phyloP scores from a whole-genome alignment of 495 filamentous ascomycete genomes.

The Penicillium chermesinum region DNA sequence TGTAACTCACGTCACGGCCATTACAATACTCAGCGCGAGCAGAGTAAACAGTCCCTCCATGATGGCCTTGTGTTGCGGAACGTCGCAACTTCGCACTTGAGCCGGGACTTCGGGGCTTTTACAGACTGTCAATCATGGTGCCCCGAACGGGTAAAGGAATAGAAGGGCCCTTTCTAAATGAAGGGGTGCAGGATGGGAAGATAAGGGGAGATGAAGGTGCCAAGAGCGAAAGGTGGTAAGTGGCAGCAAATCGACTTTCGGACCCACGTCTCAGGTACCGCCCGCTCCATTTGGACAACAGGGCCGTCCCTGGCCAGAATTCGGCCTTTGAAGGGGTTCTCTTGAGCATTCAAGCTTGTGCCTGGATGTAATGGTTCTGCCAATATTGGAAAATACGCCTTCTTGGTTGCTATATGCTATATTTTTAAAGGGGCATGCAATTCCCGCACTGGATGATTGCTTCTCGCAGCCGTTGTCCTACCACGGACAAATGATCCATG shows the following conservation, averaged over 20 bases:
- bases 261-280: constrained; percentile 18
- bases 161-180: not conserved
- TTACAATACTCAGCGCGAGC: constrained; percentile 79
- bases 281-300: constrained; percentile 12
- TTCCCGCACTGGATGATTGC: too few relatives aligned
- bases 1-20: constrained; percentile 88
- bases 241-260: not conserved
- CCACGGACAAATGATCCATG: too few relatives aligned
- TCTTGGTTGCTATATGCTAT: too few relatives aligned
- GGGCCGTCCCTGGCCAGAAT: too few relatives aligned
- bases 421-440: too few relatives aligned
- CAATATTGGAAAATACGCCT: too few relatives aligned
- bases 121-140: constrained; percentile 23
- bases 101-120: constrained; percentile 10
- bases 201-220: constrained; percentile 4
- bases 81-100: constrained; percentile 19
- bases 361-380: too few relatives aligned
- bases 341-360: too few relatives aligned
- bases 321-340: too few relatives aligned
- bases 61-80: constrained; percentile 22
- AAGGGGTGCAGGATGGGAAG: not conserved
- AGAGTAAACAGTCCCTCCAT: constrained; percentile 84
- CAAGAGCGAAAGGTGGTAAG: constrained; percentile 2
- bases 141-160: not conserved
- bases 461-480: too few relatives aligned